Percentiles rank a stretch among this genome's conserved stretches.
phyloP scores from a whole-genome alignment of 768 basidiomycete genomes.

The Sarcodon aspratus region DNA sequence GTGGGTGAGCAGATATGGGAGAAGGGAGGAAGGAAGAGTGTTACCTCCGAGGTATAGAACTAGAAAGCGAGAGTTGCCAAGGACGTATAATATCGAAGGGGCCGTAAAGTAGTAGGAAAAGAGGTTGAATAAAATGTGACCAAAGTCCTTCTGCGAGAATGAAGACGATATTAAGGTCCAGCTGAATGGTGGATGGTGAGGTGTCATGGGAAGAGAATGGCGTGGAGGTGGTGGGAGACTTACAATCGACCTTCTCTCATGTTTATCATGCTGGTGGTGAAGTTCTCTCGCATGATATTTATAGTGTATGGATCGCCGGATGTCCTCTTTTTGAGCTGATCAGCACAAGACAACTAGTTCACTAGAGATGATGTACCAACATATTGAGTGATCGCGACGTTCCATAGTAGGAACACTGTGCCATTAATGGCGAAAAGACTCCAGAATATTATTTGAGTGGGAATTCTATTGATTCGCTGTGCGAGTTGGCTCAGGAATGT shows the following conservation, averaged over 20 bases:
- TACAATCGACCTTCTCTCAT: slow-evolving; percentile 55
- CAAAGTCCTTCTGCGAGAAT: slow-evolving; percentile 57
- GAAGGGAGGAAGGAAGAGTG: slow-evolving; percentile 9
- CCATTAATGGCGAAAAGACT: slow-evolving; percentile 56
- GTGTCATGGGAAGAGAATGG: not conserved
- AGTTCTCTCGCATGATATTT: slow-evolving; percentile 49
- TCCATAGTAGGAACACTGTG: slow-evolving; percentile 51
- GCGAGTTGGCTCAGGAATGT: slow-evolving; percentile 11
- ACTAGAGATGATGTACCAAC: slow-evolving; percentile 8
- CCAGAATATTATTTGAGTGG: slow-evolving; percentile 42
- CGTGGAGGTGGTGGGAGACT: slow-evolving; percentile 17
- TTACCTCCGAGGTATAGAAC: slow-evolving; percentile 63
- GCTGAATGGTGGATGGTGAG: slow-evolving; percentile 23
- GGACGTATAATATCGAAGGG: slow-evolving; percentile 42
- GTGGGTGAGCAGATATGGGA: not conserved
- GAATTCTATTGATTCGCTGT: slow-evolving; percentile 38
- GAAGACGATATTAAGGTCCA: slow-evolving; percentile 64
- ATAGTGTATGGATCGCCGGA: slow-evolving; percentile 24
- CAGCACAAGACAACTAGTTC: not conserved
- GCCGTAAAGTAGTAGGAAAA: slow-evolving; percentile 74
- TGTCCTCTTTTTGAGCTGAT: slow-evolving; percentile 4
- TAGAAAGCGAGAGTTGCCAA: slow-evolving; percentile 60
- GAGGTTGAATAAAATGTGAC: slow-evolving; percentile 67
- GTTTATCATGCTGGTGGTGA: slow-evolving; percentile 50
- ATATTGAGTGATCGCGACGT: slow-evolving; percentile 14